These are phyloP conservation scores for Dactylellina drechsleri DNA, from an alignment of 2,329 filamentous ascomycete species.

Conservation along the genomic window DNA sequence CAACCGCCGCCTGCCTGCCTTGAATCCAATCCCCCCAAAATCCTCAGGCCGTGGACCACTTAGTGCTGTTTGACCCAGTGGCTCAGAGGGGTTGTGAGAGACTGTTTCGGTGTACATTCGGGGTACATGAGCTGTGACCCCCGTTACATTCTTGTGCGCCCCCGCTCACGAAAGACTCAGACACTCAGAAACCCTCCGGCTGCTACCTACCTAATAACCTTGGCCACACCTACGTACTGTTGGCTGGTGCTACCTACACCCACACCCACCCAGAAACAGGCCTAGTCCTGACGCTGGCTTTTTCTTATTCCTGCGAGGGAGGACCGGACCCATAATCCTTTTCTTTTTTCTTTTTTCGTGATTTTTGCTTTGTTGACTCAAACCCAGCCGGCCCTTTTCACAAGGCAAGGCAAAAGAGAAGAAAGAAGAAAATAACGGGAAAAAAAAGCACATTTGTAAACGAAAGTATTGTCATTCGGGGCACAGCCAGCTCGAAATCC, in stretches of 20 bases:
- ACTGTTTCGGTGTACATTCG: slow-evolving; percentile 47
- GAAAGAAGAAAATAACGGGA: slow-evolving; percentile 7
- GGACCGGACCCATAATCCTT: neutral
- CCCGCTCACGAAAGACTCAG: slow-evolving; percentile 27
- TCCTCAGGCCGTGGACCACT: slow-evolving; percentile 17
- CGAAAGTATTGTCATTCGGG: slow-evolving; percentile 44
- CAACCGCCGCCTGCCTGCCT: slow-evolving; percentile 28
- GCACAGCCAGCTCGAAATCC: slow-evolving; percentile 48
- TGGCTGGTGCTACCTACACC: slow-evolving; percentile 46
- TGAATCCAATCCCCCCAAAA: slow-evolving; percentile 13
- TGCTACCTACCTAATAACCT: slow-evolving; percentile 50
- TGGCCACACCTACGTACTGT: slow-evolving; percentile 36
- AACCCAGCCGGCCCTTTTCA: slow-evolving; percentile 52
- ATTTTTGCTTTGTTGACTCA: slow-evolving; percentile 50
- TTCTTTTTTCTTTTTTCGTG: slow-evolving; percentile 29
- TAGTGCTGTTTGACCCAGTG: slow-evolving; percentile 14
- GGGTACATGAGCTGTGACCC: slow-evolving; percentile 48
- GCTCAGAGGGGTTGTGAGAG: slow-evolving; percentile 36
- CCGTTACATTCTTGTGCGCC: slow-evolving; percentile 52
- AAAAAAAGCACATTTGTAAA: slow-evolving; percentile 32
- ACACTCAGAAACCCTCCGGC: slow-evolving; percentile 51
- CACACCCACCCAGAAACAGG: slow-evolving; percentile 42
- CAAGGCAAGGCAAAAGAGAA: slow-evolving; percentile 42
- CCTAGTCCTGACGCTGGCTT: slow-evolving; percentile 46
- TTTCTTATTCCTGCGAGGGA: slow-evolving; percentile 21